These are phyloP conservation scores for Teunomyces funiuensis DNA, from an alignment of 805 yeast species.

Conservation along the genomic window DNA sequence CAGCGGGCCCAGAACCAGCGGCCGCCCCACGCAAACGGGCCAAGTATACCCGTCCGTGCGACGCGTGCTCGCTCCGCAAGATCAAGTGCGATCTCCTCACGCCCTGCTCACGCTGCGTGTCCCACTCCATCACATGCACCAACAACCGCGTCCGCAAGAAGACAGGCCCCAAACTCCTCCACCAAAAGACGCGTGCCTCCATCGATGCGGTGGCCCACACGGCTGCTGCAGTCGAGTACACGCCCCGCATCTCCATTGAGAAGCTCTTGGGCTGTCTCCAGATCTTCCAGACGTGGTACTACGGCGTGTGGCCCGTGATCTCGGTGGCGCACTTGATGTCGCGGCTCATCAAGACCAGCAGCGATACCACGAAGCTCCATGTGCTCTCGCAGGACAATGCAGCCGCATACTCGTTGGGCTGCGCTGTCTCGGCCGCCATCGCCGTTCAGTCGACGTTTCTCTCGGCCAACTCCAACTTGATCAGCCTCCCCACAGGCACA, in stretches of 20 bases:
- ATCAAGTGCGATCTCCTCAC: constrained; percentile 30
- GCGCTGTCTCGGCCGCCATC: constrained; percentile 39
- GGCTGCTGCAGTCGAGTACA: neutral
- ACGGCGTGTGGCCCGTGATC: constrained; percentile 41
- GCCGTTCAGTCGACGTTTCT: constrained; percentile 23
- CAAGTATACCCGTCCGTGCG: constrained; percentile 36
- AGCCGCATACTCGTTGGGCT: constrained; percentile 29
- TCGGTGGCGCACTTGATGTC: constrained; percentile 32
- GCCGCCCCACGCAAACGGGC: constrained; percentile 4
- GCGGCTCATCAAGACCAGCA: constrained; percentile 13
- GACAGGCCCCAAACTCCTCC: constrained; percentile 37
- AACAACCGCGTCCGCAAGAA: constrained; percentile 32
- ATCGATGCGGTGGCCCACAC: constrained; percentile 16
- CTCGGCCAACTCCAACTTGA: constrained; percentile 14
- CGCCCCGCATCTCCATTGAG: constrained; percentile 5
- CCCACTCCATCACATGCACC: constrained; percentile 34
- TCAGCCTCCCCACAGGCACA: constrained; percentile 20
- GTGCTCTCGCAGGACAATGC: constrained; percentile 14
- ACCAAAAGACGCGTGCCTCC: constrained; percentile 1
- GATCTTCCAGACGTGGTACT: constrained; percentile 41
- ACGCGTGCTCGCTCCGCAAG: constrained; percentile 39
- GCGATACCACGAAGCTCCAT: constrained; percentile 4
- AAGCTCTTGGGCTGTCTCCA: constrained; percentile 34
- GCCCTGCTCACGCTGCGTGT: constrained; percentile 34
- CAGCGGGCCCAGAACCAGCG: constrained; percentile 11